A percentile compares a stretch with the other conserved stretches of the same genome.
These are phyloP conservation scores for Myrica gale DNA, from an alignment of 306 rosid genomes.

Conservation along the genomic window DNA sequence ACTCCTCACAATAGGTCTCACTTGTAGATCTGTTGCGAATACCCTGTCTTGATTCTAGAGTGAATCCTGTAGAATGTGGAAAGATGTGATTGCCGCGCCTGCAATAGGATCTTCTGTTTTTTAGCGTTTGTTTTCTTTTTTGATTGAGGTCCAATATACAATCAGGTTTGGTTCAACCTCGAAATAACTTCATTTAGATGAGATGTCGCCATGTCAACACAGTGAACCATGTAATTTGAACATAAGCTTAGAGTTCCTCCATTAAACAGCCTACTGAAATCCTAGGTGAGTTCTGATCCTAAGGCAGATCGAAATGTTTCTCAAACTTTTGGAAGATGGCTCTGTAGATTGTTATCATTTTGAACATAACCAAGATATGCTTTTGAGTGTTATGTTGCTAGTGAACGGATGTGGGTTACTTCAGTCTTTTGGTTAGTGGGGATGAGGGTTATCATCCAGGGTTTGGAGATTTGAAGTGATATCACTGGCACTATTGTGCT, in stretches of 20 bases:
- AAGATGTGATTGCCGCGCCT: neutral
- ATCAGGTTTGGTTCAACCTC: neutral
- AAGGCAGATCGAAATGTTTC: neutral
- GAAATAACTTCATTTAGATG: neutral
- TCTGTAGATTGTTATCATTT: neutral
- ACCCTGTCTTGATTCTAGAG: neutral
- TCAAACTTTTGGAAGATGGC: neutral
- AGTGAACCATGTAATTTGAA: neutral
- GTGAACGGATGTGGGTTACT: neutral
- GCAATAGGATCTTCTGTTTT: neutral
- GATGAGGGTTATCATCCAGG: neutral
- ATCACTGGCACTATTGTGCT: neutral
- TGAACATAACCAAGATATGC: neutral
- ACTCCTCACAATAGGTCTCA: neutral
- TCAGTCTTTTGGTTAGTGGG: neutral
- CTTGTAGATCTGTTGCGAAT: neutral
- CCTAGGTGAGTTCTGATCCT: neutral
- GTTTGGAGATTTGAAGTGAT: constrained; percentile 2
- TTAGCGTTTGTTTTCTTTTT: neutral
- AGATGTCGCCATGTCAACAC: neutral
- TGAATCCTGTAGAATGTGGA: neutral
- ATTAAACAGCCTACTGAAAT: neutral
- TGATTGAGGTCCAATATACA: neutral
- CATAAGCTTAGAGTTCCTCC: neutral
- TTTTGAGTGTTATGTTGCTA: neutral